These are phyloP conservation scores for Xylariomycetidae sp. DNA, from an alignment of 2,329 filamentous ascomycete genomes.

Conservation along the genomic window DNA sequence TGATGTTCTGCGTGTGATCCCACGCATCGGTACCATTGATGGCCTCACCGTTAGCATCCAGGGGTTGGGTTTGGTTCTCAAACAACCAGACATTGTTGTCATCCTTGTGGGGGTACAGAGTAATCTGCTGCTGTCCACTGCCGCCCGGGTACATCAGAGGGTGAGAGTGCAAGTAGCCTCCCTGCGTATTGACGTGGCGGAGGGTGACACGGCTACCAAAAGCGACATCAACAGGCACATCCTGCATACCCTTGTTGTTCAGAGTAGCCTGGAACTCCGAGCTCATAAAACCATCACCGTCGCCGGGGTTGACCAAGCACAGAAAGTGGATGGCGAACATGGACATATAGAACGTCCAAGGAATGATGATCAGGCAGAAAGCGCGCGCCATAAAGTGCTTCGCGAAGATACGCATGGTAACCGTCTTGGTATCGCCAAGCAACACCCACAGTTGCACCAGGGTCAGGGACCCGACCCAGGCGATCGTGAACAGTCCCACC, in stretches of 20 bases:
- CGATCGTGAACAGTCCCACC: slow-evolving; percentile 98
- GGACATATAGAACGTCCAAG: slow-evolving; percentile 82
- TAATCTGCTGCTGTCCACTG: slow-evolving; percentile 98
- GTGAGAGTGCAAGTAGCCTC: slow-evolving; percentile 95
- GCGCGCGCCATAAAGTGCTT: slow-evolving; percentile 90
- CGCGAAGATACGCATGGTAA: slow-evolving; percentile 77
- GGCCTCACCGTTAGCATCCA: slow-evolving; percentile 66
- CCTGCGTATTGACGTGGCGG: slow-evolving; percentile 94
- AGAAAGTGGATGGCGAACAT: slow-evolving; percentile 98
- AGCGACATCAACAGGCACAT: slow-evolving; percentile 85
- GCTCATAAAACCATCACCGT: slow-evolving; percentile 99
- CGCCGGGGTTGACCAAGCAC: slow-evolving; percentile 88
- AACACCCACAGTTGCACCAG: slow-evolving; percentile 91
- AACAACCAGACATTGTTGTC: slow-evolving; percentile 94
- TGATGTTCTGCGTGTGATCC: slow-evolving; percentile 62
- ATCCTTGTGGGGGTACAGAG: slow-evolving; percentile 97
- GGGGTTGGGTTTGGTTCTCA: slow-evolving; percentile 93
- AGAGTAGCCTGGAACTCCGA: slow-evolving; percentile 97
- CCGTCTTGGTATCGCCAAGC: slow-evolving; percentile 80
- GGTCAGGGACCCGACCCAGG: slow-evolving; percentile 91
- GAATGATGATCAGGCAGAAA: slow-evolving; percentile 89
- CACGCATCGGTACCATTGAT: slow-evolving; percentile 80
- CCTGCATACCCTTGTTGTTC: slow-evolving; percentile 94
- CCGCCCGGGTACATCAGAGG: slow-evolving; percentile 95
- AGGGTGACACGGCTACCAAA: slow-evolving; percentile 81